Percentiles rank a stretch among this genome's conserved stretches.
These are phyloP conservation scores for Salix udensis DNA, from an alignment of 345 rosid species.

Conservation along the genomic window DNA sequence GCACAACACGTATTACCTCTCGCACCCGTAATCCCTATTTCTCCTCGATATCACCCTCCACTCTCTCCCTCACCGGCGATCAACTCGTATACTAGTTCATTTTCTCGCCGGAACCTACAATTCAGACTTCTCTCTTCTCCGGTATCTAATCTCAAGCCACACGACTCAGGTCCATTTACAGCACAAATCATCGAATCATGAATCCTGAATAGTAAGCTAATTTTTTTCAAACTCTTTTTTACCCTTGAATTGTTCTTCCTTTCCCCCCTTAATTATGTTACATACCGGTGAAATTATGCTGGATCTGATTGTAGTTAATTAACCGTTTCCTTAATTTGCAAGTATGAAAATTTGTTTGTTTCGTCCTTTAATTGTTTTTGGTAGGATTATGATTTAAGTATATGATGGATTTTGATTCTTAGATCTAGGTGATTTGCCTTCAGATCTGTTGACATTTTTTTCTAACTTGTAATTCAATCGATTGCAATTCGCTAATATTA, in stretches of 20 bases:
- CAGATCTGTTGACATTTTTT: conserved; percentile 21
- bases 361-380: not conserved
- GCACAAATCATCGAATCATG: conserved; percentile 41
- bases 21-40: not conserved
- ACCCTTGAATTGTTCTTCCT: not conserved
- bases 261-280: not conserved
- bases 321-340: not conserved
- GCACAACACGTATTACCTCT: not conserved
- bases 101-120: conserved; percentile 10
- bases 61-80: conserved; percentile 24
- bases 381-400: not conserved
- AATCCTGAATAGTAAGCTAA: conserved; percentile 85
- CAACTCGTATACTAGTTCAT: conserved; percentile 11
- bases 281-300: not conserved
- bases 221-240: not conserved
- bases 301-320: conserved; percentile 10
- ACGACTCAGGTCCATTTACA: conserved; percentile 11
- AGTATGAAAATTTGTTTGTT: not conserved
- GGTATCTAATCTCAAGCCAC: conserved; percentile 7
- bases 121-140: not conserved
- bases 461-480: not conserved
- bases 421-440: conserved; percentile 29
- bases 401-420: conserved; percentile 7
- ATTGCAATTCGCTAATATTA: not conserved
- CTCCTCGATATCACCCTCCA: not conserved